Conservation (phyloP, 2,329 filamentous ascomycete genomes). For the Microdochium paspali region DNA sequence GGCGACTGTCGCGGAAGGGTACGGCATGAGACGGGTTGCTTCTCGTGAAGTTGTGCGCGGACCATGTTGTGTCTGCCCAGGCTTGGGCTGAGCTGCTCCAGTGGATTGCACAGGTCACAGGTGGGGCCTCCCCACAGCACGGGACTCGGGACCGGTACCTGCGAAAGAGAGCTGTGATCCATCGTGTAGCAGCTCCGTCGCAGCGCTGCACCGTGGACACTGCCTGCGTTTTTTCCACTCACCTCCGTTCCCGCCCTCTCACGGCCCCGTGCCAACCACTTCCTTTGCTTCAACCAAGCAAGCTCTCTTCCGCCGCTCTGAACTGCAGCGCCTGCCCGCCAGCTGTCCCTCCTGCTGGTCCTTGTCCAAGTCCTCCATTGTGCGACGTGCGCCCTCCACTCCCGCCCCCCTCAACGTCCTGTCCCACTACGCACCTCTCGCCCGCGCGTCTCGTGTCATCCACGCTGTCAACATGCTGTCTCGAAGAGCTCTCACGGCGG, state of each 20-base stretch:
- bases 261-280: not conserved
- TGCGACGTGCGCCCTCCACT: too few species aligned
- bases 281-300: not conserved
- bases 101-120: not conserved
- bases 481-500: slow-evolving; percentile 25
- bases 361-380: too few species aligned
- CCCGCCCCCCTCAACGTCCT: not conserved
- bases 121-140: too few species aligned
- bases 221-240: not conserved
- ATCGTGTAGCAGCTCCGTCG: not conserved
- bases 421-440: slow-evolving; percentile 6
- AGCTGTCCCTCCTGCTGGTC: too few species aligned
- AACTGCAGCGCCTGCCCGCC: not conserved
- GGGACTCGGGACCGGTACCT: not conserved
- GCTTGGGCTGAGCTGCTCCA: too few species aligned
- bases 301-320: not conserved
- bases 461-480: slow-evolving; percentile 17
- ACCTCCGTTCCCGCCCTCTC: not conserved
- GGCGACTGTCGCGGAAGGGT: not conserved
- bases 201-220: too few species aligned
- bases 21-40: too few species aligned
- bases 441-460: slow-evolving; percentile 2
- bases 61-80: not conserved
- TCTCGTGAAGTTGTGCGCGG: not conserved
- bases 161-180: not conserved